Conservation (phyloP, 306 rosid genomes). For the Lablab purpureus region DNA sequence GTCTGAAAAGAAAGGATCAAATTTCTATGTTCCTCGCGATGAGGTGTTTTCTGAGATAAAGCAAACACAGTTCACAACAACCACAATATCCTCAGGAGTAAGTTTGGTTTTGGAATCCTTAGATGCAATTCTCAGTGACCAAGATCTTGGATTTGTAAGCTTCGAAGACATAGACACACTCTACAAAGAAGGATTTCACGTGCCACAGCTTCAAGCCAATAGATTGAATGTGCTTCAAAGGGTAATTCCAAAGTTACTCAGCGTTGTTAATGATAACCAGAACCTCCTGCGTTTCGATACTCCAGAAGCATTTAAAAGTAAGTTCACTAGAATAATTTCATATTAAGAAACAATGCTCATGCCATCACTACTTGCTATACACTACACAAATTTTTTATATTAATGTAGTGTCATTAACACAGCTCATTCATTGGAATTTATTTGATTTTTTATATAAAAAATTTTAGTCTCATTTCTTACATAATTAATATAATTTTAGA, state of each 20-base stretch:
- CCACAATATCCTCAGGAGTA: constrained; percentile 48
- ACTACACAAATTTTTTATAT: no score
- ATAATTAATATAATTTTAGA: no score
- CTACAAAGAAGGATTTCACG: constrained; percentile 52
- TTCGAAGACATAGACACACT: constrained; percentile 59
- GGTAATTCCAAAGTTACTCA: constrained; percentile 49
- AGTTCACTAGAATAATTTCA: constrained; percentile 1
- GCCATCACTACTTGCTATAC: no score
- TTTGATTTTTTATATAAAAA: no score
- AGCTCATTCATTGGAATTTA: no score
- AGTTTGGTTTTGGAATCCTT: constrained; percentile 49
- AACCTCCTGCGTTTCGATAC: constrained; percentile 57
- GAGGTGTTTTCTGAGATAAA: constrained; percentile 61
- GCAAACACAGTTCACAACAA: constrained; percentile 50
- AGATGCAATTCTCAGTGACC: constrained; percentile 42
- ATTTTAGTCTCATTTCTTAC: no score
- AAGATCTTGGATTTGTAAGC: constrained; percentile 48
- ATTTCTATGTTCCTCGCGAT: constrained; percentile 65
- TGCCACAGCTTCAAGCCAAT: constrained; percentile 42
- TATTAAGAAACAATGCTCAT: no score
- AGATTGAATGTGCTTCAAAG: constrained; percentile 26
- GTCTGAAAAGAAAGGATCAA: constrained; percentile 46
- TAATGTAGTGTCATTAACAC: no score
- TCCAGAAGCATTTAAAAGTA: constrained; percentile 58
- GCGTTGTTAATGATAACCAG: constrained; percentile 36